These are phyloP conservation scores for Schizophyllum amplum DNA, from an alignment of 1,284 basidiomycete species.

Conservation along the genomic window DNA sequence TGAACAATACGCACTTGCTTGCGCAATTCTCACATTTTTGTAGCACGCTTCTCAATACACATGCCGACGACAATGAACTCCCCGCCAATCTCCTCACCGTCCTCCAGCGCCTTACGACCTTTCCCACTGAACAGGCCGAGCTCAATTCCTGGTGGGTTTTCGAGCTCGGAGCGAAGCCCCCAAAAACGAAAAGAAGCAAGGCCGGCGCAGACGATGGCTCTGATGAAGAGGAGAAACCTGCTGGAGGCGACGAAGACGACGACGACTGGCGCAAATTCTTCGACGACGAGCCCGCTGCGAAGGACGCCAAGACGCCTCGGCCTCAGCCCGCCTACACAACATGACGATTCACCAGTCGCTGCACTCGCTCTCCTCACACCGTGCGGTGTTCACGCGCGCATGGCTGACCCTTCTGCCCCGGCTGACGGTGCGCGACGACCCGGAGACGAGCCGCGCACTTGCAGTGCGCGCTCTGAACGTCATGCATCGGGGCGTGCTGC, in stretches of 20 bases:
- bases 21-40: slow-evolving; percentile 15
- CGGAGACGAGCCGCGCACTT: slow-evolving; percentile 33
- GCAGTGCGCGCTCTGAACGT: slow-evolving; percentile 65
- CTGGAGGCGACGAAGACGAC: slow-evolving; percentile 42
- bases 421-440: slow-evolving; percentile 32
- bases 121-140: slow-evolving; percentile 71
- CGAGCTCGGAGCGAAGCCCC: slow-evolving; percentile 56
- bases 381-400: slow-evolving; percentile 68
- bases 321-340: slow-evolving; percentile 42
- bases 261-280: slow-evolving; percentile 82
- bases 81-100: slow-evolving; percentile 68
- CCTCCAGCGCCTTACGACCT: slow-evolving; percentile 73
- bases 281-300: slow-evolving; percentile 43
- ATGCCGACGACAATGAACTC: slow-evolving; percentile 29
- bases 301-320: slow-evolving; percentile 29
- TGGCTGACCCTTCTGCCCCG: slow-evolving; percentile 71
- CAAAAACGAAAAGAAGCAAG: slow-evolving; percentile 37
- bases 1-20: slow-evolving; percentile 9
- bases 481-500: slow-evolving; percentile 80
- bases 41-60: slow-evolving; percentile 27
- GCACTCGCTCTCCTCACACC: slow-evolving; percentile 66
- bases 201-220: slow-evolving; percentile 27
- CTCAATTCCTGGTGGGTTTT: slow-evolving; percentile 84
- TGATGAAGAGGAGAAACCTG: slow-evolving; percentile 24
- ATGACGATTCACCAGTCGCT: slow-evolving; percentile 70